Base-by-base conservation (phyloP, 2,329 filamentous ascomycete species). In the Thelonectria rubi region DNA sequence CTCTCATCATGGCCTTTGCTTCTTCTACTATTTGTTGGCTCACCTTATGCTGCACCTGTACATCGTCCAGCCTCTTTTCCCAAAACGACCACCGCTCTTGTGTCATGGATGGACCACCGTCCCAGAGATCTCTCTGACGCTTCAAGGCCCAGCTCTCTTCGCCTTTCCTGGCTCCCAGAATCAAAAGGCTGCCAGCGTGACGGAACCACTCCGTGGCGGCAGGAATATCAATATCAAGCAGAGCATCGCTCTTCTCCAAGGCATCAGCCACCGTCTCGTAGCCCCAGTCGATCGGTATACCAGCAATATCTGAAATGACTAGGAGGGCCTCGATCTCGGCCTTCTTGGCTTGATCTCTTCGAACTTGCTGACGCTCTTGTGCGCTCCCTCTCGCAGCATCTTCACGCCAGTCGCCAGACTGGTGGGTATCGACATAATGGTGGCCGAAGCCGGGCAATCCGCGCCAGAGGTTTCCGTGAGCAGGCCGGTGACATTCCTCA, bases 61-160 rank as follows among this genome's bases (percentile, higher is more conserved):
- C 18, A 20, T 21, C 9, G 6, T 14, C n/a, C 20, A 43, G 24
- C 15, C 50, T 43, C 24, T 20, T 30, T 53, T 53, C 15, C 50
- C 50, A 53, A 14, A 43, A 53, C 15, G 15, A 24, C 50, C 37
- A 53, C 21, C 37, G 37, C 8, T 53, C 37, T 5, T 9, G 21
- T 17, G 37, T 53, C 50, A 53, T 43, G 5, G 21, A 12, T 17
- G 21, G 11, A 3, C 21, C 50, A 8, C 50, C 50, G 12, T 43
- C 3, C 37, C 37, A 53, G 18, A 53, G 50, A 26, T 53, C 50
- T 2, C 49, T 15, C 30, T 53, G 15, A 6, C 50, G 39, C 26
- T 53, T 20, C 21, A 53, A 20, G 2, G 50, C 50, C 50, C 50
- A 53, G 7, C 50, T 53, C 39, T 43, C 17, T 15, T 53, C 50